Conservation (phyloP, 192 early-diverging fungal genomes). For the Cladochytrium replicatum region DNA sequence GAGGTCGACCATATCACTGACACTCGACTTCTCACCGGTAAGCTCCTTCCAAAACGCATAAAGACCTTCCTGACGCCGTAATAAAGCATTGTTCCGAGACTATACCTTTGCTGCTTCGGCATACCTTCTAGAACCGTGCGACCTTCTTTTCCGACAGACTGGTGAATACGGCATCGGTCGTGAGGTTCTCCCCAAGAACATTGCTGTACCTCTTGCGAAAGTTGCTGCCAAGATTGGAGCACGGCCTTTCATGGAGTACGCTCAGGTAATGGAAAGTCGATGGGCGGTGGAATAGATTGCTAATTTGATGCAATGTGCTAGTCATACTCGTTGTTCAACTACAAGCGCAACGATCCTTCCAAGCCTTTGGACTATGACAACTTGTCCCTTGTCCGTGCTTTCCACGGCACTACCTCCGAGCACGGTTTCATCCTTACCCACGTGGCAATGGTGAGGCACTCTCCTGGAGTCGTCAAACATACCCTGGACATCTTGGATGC, state of each 20-base stretch:
- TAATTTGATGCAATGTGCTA: conserved; percentile 39
- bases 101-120: conserved; percentile 80
- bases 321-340: conserved; percentile 75
- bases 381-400: conserved; percentile 64
- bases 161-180: conserved; percentile 74
- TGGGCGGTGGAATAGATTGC: too few relatives aligned
- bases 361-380: conserved; percentile 53
- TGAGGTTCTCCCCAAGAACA: conserved; percentile 59
- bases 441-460: conserved; percentile 77
- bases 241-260: conserved; percentile 70
- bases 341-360: conserved; percentile 53
- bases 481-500: conserved; percentile 50
- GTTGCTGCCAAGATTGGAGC: conserved; percentile 62
- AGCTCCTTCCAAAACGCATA: conserved; percentile 1
- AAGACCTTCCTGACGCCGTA: neutral
- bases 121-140: conserved; percentile 83
- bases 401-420: conserved; percentile 66
- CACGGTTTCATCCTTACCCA: conserved; percentile 78
- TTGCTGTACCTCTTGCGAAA: conserved; percentile 65
- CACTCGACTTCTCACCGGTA: conserved; percentile 58
- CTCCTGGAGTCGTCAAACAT: conserved; percentile 53
- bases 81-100: conserved; percentile 69
- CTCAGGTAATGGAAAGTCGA: conserved; percentile 20
- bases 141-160: conserved; percentile 59
- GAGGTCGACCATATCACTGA: conserved; percentile 65